Evolutionary conservation across 805 yeast species (phyloP), one percentile per base, ranked within the genome.

Genomic region (Wickerhamomyces alni): DNA sequence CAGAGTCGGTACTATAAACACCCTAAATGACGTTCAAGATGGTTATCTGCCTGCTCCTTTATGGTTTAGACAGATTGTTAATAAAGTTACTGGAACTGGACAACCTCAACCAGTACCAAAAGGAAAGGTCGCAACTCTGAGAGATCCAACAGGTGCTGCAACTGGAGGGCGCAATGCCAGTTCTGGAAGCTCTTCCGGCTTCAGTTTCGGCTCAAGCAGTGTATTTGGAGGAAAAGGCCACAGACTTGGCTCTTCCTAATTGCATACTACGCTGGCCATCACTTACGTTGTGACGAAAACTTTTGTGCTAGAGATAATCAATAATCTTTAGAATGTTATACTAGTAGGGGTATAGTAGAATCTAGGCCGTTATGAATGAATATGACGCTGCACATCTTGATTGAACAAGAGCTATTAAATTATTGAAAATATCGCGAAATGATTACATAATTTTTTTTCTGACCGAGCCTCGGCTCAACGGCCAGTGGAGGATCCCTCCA

Each of bases 21-120:
- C 59, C 0, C 44, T 58, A 11, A 51, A 54, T 30, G 52, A 73
- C 29, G 70, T 72, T 18, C 76, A 69, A 42, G 61, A 65, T 32
- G 84, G 84, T 1, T 69, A 74, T 44, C 62, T 77, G 40, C 68
- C 67, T 38, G 82, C 84, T 1, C 86, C 86, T 13, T 39, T 31
- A 3, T 69, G 74, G 73, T 57, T 69, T 39, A 59, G 52, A 37
- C 36, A 45, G 0, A 25, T 61, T 6, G 43, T 65, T 19, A 57
- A 61, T 5, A 38, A 36, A 24, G 36, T 53, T 21, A 38, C 30
- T 8, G 45, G 51, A 22, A 38, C 50, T 39, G 38, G 34, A 34
- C 38, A 24, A 39, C 33, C 33, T 37, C 43, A 17, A 32, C 32
- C 39, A 30, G 38, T 30, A 13, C 15, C 16, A 26, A 38, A 21